Conservation (phyloP, 2,329 filamentous ascomycete species). For the Venturia nashicola region DNA sequence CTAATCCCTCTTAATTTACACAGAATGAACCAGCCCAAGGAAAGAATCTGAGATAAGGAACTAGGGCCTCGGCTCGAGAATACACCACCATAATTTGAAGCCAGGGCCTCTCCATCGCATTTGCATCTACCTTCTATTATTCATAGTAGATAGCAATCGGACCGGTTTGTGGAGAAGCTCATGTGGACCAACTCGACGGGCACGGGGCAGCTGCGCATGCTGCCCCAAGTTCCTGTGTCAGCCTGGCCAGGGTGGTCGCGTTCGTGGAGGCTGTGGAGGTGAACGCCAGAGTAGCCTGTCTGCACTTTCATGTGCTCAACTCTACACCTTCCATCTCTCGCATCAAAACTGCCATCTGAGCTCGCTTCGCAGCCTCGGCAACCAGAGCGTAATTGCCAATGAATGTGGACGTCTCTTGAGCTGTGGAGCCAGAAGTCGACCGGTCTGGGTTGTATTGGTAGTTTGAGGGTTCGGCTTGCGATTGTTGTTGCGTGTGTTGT, state of each 20-base stretch:
- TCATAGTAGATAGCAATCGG: neutral
- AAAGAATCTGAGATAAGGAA: neutral
- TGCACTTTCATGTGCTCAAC: neutral
- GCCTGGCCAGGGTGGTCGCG: neutral
- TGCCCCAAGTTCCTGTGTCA: neutral
- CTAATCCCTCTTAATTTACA: neutral
- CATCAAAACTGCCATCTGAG: slow-evolving; percentile 80
- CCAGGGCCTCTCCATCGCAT: neutral
- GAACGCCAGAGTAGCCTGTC: neutral
- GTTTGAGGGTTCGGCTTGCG: slow-evolving; percentile 15
- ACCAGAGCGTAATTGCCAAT: slow-evolving; percentile 74
- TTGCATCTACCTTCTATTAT: neutral
- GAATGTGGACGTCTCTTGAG: slow-evolving; percentile 44
- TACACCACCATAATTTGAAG: neutral
- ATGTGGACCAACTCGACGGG: neutral
- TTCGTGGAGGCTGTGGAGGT: neutral
- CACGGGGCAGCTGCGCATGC: neutral
- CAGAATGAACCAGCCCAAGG: neutral
- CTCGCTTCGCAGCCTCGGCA: slow-evolving; percentile 84
- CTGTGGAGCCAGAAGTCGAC: slow-evolving; percentile 21
- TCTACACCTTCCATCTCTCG: slow-evolving; percentile 69
- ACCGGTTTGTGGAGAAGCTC: neutral
- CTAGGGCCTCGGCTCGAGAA: neutral
- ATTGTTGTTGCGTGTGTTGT: slow-evolving; percentile 17
- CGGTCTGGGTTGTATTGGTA: slow-evolving; percentile 19